Percentiles rank a stretch among this genome's conserved stretches.
These are phyloP conservation scores for Eutrema heterophyllum DNA, from an alignment of 345 rosid species.

Conservation along the genomic window DNA sequence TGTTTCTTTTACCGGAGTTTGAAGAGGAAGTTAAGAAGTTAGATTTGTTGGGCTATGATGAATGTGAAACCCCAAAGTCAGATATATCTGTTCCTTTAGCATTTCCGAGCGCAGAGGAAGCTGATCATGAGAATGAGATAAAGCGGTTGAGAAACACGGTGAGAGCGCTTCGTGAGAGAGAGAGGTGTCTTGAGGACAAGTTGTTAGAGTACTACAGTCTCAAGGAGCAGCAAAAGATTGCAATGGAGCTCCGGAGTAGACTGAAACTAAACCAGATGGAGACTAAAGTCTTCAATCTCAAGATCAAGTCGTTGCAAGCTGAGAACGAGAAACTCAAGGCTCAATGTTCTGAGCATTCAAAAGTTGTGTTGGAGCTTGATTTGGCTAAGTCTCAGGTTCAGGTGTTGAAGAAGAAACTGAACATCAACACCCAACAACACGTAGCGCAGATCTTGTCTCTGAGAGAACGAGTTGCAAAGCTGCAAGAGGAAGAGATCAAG, in stretches of 20 bases:
- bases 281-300: conserved; percentile 56
- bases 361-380: conserved; percentile 50
- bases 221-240: conserved; percentile 71
- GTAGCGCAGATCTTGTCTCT: conserved; percentile 60
- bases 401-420: conserved; percentile 62
- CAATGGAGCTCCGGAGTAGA: conserved; percentile 74
- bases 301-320: conserved; percentile 66
- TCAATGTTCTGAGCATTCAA: conserved; percentile 51
- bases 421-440: conserved; percentile 64
- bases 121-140: conserved; percentile 58
- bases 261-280: conserved; percentile 70
- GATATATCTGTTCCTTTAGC: conserved; percentile 42
- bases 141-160: conserved; percentile 51
- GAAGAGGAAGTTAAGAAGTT: conserved; percentile 45
- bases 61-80: conserved; percentile 32
- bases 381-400: conserved; percentile 50
- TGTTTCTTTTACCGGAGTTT: conserved; percentile 52
- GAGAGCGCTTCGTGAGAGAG: conserved; percentile 58
- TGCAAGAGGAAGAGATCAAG: conserved; percentile 58
- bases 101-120: conserved; percentile 38
- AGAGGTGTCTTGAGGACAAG: conserved; percentile 67
- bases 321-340: conserved; percentile 63
- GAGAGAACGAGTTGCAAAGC: conserved; percentile 49
- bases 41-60: conserved; percentile 29
- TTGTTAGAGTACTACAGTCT: conserved; percentile 78